Conservation (phyloP, 805 yeast species). For the Saccharomycopsis amapae region DNA sequence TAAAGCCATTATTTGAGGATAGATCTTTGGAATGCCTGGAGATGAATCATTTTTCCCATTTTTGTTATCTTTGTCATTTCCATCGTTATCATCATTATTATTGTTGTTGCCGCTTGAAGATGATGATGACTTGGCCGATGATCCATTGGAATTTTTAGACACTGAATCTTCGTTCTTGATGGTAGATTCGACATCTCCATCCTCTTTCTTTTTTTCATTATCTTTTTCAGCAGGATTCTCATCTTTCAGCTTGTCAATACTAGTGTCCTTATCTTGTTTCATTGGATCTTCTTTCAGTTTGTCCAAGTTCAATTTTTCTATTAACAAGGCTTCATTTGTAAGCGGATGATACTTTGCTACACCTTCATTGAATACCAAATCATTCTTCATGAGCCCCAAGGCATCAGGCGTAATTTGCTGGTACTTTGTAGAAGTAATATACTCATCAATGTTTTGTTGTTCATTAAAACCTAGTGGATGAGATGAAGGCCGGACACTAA, state of each 20-base stretch:
- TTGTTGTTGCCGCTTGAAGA: not conserved
- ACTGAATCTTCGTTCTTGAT: not conserved
- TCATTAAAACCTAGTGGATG: too few relatives aligned
- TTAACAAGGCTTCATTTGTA: not conserved
- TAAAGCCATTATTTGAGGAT: slow-evolving; percentile 52
- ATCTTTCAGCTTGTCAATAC: not conserved
- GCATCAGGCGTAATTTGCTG: too few relatives aligned
- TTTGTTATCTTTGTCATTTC: slow-evolving; percentile 21
- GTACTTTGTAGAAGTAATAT: too few relatives aligned
- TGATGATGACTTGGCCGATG: not conserved
- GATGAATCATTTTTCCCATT: slow-evolving; percentile 23
- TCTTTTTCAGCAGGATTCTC: not conserved
- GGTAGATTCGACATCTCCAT: not conserved
- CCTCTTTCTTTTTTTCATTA: not conserved
- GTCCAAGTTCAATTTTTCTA: not conserved
- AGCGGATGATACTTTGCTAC: too few relatives aligned
- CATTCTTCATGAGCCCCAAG: too few relatives aligned
- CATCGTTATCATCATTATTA: not conserved
- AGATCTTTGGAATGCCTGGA: slow-evolving; percentile 41
- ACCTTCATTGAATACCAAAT: too few relatives aligned
- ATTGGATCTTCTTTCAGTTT: not conserved
- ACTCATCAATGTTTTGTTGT: too few relatives aligned
- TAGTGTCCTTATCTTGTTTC: not conserved
- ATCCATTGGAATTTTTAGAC: too few relatives aligned
- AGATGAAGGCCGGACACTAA: too few relatives aligned